Conservation (phyloP, 768 basidiomycete genomes). For the Boletus subparvulus region DNA sequence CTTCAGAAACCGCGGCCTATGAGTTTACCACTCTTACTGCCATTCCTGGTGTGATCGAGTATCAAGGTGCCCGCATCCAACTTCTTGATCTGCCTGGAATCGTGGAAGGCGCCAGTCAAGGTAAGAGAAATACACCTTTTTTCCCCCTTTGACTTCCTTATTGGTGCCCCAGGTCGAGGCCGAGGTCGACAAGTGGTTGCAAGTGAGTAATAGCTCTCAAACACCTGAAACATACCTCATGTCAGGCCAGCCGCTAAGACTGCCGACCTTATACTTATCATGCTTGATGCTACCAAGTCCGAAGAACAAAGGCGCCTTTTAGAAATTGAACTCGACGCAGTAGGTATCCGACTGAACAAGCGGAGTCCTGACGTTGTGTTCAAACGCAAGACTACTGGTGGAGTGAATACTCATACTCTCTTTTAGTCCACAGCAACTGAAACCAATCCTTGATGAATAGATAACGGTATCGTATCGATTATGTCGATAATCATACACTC, state of each 20-base stretch:
- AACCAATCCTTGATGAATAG: constrained; percentile 34
- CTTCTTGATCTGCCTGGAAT: constrained; percentile 95
- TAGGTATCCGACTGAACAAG: constrained; percentile 93
- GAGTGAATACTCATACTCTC: constrained; percentile 49
- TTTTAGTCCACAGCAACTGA: background rate
- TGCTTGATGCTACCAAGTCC: constrained; percentile 91
- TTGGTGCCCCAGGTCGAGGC: constrained; percentile 58
- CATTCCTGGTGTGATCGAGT: constrained; percentile 96
- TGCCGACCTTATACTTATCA: constrained; percentile 88
- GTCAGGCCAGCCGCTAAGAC: constrained; percentile 68
- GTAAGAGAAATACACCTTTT: constrained; percentile 21
- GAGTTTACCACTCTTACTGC: constrained; percentile 96
- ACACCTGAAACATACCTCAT: constrained; percentile 7
- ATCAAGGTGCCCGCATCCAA: constrained; percentile 92
- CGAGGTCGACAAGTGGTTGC: constrained; percentile 96
- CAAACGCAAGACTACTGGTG: constrained; percentile 90
- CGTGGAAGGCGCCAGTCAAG: constrained; percentile 89
- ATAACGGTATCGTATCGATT: constrained; percentile 57
- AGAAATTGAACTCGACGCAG: constrained; percentile 93
- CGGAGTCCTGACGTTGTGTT: constrained; percentile 91
- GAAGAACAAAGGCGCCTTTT: constrained; percentile 87
- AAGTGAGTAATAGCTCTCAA: constrained; percentile 42
- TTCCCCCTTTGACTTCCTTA: background rate
- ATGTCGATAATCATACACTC: background rate
- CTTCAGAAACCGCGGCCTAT: constrained; percentile 85